phyloP scores from a whole-genome alignment of 208 protist species.

The Zelonia costaricensis region DNA sequence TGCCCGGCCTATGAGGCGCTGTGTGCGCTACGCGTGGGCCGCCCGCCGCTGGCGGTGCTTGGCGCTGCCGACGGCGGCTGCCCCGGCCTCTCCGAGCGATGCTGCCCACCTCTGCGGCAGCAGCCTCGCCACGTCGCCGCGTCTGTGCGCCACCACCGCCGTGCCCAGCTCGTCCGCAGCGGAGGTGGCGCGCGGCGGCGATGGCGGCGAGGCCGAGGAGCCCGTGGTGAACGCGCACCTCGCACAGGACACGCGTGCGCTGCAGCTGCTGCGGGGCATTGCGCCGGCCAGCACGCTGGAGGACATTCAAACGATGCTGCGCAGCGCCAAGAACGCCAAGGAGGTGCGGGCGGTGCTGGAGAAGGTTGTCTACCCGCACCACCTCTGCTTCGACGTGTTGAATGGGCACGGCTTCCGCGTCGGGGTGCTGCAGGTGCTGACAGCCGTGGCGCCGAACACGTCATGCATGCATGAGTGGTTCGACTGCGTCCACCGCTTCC shows the following conservation, averaged over 20 bases:
- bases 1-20: neutral
- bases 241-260: constrained; percentile 28
- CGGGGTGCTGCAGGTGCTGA: constrained; percentile 68
- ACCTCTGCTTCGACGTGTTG: constrained; percentile 72
- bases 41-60: neutral
- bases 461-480: constrained; percentile 77
- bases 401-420: constrained; percentile 89
- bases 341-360: constrained; percentile 81
- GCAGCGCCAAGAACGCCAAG: constrained; percentile 60
- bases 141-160: constrained; percentile 4
- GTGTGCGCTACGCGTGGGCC: neutral
- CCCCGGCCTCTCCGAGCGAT: no score
- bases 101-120: no score
- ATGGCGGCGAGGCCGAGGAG: neutral
- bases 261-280: constrained; percentile 44
- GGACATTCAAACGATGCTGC: constrained; percentile 61
- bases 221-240: constrained; percentile 18
- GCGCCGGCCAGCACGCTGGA: constrained; percentile 50
- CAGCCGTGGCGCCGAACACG: constrained; percentile 48
- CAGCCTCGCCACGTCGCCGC: constrained; percentile 4
- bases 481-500: constrained; percentile 69
- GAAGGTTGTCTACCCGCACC: constrained; percentile 68
- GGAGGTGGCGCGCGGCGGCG: neutral
- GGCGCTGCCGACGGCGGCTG: no score
- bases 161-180: neutral